Percentiles rank a stretch among this genome's conserved stretches.
Conservation (phyloP, 2,329 filamentous ascomycete species). For the Sordariomycetes sp. region DNA sequence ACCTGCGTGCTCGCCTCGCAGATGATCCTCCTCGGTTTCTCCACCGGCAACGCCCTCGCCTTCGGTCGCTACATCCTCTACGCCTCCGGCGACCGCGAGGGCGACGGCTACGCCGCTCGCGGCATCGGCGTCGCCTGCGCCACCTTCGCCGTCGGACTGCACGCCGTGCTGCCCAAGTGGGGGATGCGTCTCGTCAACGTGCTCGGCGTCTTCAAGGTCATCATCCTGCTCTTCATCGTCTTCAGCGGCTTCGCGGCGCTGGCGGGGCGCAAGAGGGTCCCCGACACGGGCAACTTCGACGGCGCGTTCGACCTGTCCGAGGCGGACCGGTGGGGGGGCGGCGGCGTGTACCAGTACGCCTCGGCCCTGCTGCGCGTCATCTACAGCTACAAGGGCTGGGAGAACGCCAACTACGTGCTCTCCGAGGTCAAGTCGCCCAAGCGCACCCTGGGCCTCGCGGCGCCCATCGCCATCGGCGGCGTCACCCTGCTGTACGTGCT, state of each 20-base stretch:
- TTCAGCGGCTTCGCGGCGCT: slow-evolving; percentile 49
- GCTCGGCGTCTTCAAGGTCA: slow-evolving; percentile 49
- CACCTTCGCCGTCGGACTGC: slow-evolving; percentile 42
- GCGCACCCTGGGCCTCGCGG: slow-evolving; percentile 43
- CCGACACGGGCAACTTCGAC: slow-evolving; percentile 45
- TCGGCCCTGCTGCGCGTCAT: slow-evolving; percentile 47
- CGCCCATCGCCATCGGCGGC: slow-evolving; percentile 44
- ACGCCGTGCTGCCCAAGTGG: slow-evolving; percentile 42
- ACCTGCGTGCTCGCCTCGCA: slow-evolving; percentile 49
- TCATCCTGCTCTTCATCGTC: slow-evolving; percentile 49
- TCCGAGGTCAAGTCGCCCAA: slow-evolving; percentile 44
- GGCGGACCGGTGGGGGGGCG: slow-evolving; percentile 32
- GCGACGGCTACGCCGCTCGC: slow-evolving; percentile 45
- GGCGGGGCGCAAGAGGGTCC: slow-evolving; percentile 34
- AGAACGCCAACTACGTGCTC: slow-evolving; percentile 53
- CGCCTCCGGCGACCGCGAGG: slow-evolving; percentile 33
- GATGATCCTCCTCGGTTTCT: slow-evolving; percentile 52
- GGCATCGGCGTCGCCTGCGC: slow-evolving; percentile 43
- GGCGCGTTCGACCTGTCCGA: slow-evolving; percentile 37
- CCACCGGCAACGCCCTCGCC: slow-evolving; percentile 45
- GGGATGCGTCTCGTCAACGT: slow-evolving; percentile 49
- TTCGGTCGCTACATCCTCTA: slow-evolving; percentile 49
- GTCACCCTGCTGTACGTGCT: slow-evolving; percentile 52
- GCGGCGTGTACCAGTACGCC: slow-evolving; percentile 41
- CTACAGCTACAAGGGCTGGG: slow-evolving; percentile 54